Evolutionary conservation across 345 rosid species (phyloP), one percentile per base, ranked within the genome.

Genomic region (Pugionium cornutum): DNA sequence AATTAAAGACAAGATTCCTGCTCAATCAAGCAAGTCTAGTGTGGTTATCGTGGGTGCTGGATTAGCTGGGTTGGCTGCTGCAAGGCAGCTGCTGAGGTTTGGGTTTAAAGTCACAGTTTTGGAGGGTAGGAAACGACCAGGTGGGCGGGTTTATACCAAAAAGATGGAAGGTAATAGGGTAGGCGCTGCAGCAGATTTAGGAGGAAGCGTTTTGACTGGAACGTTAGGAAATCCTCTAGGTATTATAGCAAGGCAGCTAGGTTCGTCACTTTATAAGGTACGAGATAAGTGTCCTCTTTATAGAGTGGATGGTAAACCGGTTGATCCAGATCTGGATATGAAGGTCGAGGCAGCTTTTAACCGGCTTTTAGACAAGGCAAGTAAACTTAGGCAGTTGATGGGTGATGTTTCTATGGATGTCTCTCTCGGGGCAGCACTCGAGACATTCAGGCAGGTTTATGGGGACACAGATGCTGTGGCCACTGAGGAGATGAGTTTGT

Each of bases 111-210:
- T 94, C 49, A 88, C 88, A 0, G 91, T 94, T 52, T 77, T 94
- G 72, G 99, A 94, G 55, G 99, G 96, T n/a, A 94, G 99, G 82
- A 94, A 94, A 66, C 83, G 99, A n/a, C 85, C 97, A 0, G 97
- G 99, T 8, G 99, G 99, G 28, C 77, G 97, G 57, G 99, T 94
- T 76, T 94, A 94, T 69, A 90, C 97, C 0, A 94, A 85, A 74
- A 94, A 84, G 78, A 86, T 94, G 99, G 99, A 90, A 71, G 91
- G 92, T 8, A 95, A 84, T 46, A 84, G 81, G 58, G 71, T 84
- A 61, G 67, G 80, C 50, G 99, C 97, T 33, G 84, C 81, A 4
- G 99, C 96, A 8, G 99, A 94, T 88, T 84, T 94, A 66, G 99
- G 99, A 28, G 99, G 99, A 48, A 94, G 96, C 77, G 91, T 90